Conservation (phyloP, 805 yeast genomes). For the Barnettozyma pratensis region DNA sequence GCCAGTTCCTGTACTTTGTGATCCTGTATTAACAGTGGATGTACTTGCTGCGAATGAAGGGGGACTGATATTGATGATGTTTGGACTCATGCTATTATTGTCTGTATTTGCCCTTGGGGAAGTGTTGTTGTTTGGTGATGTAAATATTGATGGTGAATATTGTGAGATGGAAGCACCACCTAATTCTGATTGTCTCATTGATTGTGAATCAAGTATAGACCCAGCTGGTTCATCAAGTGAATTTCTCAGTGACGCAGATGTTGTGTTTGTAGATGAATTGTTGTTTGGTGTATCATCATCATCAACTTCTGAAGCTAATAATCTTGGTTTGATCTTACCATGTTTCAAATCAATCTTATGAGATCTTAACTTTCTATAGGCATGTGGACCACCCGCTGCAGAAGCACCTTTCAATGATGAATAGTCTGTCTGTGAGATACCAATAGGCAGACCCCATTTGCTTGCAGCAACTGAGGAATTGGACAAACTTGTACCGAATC, state of each 20-base stretch:
- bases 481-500: slow-evolving; percentile 44
- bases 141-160: not conserved
- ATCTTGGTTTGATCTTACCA: slow-evolving; percentile 57
- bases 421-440: slow-evolving; percentile 44
- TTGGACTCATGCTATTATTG: not conserved
- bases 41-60: not conserved
- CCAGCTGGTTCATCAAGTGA: slow-evolving; percentile 1
- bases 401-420: slow-evolving; percentile 11
- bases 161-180: not conserved
- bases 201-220: not conserved
- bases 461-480: slow-evolving; percentile 42
- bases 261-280: not conserved
- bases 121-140: slow-evolving; percentile 11
- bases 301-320: slow-evolving; percentile 72
- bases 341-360: slow-evolving; percentile 47
- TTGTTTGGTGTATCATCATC: slow-evolving; percentile 40
- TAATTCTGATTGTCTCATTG: not conserved
- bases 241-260: not conserved
- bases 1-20: not conserved
- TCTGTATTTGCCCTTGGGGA: not conserved
- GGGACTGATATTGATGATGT: not conserved
- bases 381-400: not conserved
- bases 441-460: slow-evolving; percentile 48
- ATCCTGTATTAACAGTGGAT: not conserved
- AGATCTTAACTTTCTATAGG: slow-evolving; percentile 12